Evolutionary conservation across 2,329 filamentous ascomycete genomes (phyloP).

Genomic region (Tympanopsis confertula): DNA sequence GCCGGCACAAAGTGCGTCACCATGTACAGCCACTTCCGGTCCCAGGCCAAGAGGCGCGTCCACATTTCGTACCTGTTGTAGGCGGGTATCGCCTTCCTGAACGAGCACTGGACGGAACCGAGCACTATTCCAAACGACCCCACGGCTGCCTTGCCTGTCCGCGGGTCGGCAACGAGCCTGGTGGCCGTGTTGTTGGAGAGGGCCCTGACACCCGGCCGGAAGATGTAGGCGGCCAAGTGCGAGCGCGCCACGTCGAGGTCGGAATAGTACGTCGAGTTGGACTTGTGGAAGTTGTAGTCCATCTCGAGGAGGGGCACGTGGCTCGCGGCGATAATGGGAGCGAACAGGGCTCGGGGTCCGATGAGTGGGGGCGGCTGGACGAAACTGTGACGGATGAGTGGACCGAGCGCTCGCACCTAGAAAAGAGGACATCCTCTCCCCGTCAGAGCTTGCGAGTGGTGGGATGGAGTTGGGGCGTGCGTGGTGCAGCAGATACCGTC

Average conservation of each 20-base stretch:
- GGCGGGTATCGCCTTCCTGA: constrained; percentile 62
- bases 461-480: not conserved
- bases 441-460: not conserved
- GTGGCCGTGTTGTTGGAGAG: constrained; percentile 35
- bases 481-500: constrained; percentile 45
- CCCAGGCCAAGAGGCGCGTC: constrained; percentile 61
- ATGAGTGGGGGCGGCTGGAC: constrained; percentile 34
- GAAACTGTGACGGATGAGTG: constrained; percentile 40
- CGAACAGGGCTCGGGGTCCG: constrained; percentile 57
- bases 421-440: not conserved
- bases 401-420: constrained; percentile 46
- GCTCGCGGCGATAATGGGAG: constrained; percentile 54
- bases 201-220: constrained; percentile 43
- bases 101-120: constrained; percentile 62
- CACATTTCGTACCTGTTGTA: constrained; percentile 64
- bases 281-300: constrained; percentile 79
- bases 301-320: constrained; percentile 64
- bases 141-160: constrained; percentile 33
- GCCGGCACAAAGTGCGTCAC: constrained; percentile 62
- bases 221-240: constrained; percentile 63
- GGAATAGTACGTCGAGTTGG: constrained; percentile 75
- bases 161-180: constrained; percentile 37
- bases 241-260: constrained; percentile 77
- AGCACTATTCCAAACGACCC: constrained; percentile 53
- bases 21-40: constrained; percentile 72